Base-by-base conservation (phyloP, 1,284 basidiomycete genomes). In the Coniophora puteana region DNA sequence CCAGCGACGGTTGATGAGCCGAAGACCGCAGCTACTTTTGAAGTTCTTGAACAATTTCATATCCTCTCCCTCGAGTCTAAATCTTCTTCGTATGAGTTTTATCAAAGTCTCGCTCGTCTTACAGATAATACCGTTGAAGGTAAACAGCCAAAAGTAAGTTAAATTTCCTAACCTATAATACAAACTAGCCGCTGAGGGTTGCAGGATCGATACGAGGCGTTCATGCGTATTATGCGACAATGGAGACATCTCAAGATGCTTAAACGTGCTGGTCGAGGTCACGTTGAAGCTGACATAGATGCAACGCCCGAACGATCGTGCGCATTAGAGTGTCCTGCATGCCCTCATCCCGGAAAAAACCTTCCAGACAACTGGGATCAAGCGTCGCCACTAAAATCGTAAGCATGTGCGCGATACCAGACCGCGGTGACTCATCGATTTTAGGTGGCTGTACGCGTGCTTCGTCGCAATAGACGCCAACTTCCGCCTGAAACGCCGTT, bases 101-200 rank as follows among this genome's bases (percentile, higher is more conserved):
- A 54, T 11, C 21, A 23, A 3, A 20, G 38, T 1, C 13, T 58
- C 35, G 53, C 51, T 24, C 36, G 47, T 0, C 11, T 45, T 21
- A 54, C 50, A 11, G 45, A 52, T 28, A 47, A 42, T 14, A 41
- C 41, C 1, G 49, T n/a, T n/a, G n/a, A n/a, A n/a, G n/a, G n/a
- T n/a, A n/a, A n/a, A n/a, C n/a, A n/a, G n/a, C n/a, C n/a, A n/a
- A n/a, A n/a, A n/a, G n/a, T n/a, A n/a, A n/a, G n/a, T n/a, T n/a
- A n/a, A n/a, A n/a, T n/a, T n/a, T n/a, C n/a, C n/a, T n/a, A n/a
- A n/a, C n/a, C n/a, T n/a, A n/a, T n/a, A n/a, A n/a, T n/a, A n/a
- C n/a, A n/a, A n/a, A n/a, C n/a, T n/a, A n/a, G n/a, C n/a, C n/a
- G n/a, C n/a, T n/a, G n/a, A n/a, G n/a, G n/a, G n/a, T n/a, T n/a